Conservation (phyloP, 306 rosid species). For the Citrullus mucosospermus region DNA sequence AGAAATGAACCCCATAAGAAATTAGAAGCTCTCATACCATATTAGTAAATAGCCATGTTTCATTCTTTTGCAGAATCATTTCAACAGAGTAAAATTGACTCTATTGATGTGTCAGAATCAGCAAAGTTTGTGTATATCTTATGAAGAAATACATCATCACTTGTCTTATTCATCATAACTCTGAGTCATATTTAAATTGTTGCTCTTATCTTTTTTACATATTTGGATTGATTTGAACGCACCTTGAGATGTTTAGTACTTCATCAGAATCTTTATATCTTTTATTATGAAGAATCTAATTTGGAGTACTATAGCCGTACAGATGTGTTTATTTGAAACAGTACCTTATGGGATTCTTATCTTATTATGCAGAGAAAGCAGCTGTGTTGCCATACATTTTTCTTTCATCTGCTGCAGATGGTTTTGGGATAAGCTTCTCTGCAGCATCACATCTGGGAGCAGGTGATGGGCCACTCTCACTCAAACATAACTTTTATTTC, state of each 20-base stretch:
- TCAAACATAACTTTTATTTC: neutral
- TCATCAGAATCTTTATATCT: neutral
- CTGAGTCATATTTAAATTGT: neutral
- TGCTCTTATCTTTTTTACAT: neutral
- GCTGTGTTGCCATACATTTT: neutral
- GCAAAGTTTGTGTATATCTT: neutral
- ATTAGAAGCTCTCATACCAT: neutral
- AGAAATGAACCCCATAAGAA: neutral
- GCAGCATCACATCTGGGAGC: conserved; percentile 4
- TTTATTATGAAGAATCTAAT: neutral
- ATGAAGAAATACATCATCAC: neutral
- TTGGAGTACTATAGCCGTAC: conserved; percentile 5
- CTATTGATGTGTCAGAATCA: neutral
- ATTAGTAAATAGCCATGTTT: neutral
- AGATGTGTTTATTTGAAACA: neutral
- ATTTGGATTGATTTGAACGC: conserved; percentile 1
- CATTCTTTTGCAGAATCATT: neutral
- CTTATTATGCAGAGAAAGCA: neutral
- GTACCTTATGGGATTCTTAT: neutral
- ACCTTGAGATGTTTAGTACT: neutral
- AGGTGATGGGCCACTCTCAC: conserved; percentile 9
- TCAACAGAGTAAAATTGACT: neutral
- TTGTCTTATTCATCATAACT: neutral
- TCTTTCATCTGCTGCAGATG: neutral
- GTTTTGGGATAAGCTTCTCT: conserved; percentile 7